Evolutionary conservation across 2,329 filamentous ascomycete genomes (phyloP).

Genomic region (Mycosphaerella arachidis): DNA sequence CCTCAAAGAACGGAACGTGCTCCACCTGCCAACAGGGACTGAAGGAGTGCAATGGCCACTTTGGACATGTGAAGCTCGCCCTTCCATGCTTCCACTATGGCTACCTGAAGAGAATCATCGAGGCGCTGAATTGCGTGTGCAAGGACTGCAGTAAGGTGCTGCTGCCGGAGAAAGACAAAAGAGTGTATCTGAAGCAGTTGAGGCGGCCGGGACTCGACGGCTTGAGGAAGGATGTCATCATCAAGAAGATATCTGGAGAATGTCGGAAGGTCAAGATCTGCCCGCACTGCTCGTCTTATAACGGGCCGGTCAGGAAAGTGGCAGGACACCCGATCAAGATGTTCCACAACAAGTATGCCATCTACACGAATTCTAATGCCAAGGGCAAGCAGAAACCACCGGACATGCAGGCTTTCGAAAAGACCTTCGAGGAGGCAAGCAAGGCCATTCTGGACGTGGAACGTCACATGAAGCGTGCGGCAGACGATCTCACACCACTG

Average conservation of each 20-base stretch:
- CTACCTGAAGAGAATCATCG: slow-evolving; percentile 89
- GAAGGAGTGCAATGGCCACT: slow-evolving; percentile 87
- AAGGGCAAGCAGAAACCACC: slow-evolving; percentile 76
- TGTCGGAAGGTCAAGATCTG: slow-evolving; percentile 84
- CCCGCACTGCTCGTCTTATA: slow-evolving; percentile 72
- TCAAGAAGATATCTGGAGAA: slow-evolving; percentile 82
- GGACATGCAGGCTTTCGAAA: slow-evolving; percentile 79
- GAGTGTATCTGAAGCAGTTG: slow-evolving; percentile 72
- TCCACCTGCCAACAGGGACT: slow-evolving; percentile 77
- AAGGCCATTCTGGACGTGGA: slow-evolving; percentile 77
- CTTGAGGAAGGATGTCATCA: slow-evolving; percentile 73
- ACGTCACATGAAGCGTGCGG: slow-evolving; percentile 84
- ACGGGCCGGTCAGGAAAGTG: slow-evolving; percentile 88
- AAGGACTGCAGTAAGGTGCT: slow-evolving; percentile 84
- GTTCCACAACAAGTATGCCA: slow-evolving; percentile 84
- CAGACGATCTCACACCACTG: slow-evolving; percentile 89
- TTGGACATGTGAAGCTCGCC: slow-evolving; percentile 85
- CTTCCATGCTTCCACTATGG: slow-evolving; percentile 94
- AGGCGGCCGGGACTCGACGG: slow-evolving; percentile 81
- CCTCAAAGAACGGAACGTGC: slow-evolving; percentile 74
- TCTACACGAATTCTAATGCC: slow-evolving; percentile 83
- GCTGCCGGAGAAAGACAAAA: slow-evolving; percentile 73
- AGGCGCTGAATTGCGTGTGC: slow-evolving; percentile 91
- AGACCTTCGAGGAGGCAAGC: slow-evolving; percentile 76
- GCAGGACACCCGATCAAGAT: slow-evolving; percentile 80